Conservation (phyloP, 2,329 filamentous ascomycete species). For the Sordariomycetes sp. region DNA sequence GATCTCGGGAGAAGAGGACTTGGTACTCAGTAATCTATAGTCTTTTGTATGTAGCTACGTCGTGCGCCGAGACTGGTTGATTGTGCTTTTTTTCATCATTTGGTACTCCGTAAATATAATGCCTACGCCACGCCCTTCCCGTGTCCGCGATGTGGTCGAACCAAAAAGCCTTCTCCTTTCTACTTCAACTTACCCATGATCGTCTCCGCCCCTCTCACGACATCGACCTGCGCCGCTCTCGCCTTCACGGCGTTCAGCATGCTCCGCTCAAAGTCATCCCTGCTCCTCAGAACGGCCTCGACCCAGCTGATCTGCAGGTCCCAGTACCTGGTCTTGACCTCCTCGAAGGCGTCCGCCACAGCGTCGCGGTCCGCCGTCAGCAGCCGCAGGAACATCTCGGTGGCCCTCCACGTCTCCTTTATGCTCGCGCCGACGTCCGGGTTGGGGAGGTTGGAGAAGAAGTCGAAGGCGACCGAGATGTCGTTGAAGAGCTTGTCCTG, state of each 20-base stretch:
- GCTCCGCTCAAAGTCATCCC: conserved; percentile 88
- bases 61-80: not conserved
- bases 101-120: not conserved
- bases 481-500: conserved; percentile 92
- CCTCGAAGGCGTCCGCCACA: conserved; percentile 69
- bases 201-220: conserved; percentile 75
- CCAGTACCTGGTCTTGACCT: conserved; percentile 83
- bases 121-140: too few relatives aligned
- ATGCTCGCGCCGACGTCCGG: conserved; percentile 63
- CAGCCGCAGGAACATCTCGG: conserved; percentile 73
- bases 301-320: conserved; percentile 94
- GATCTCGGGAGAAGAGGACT: not conserved
- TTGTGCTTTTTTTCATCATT: too few relatives aligned
- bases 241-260: conserved; percentile 87
- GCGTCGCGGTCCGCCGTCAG: conserved; percentile 66
- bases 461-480: conserved; percentile 80
- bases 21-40: not conserved
- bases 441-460: conserved; percentile 67
- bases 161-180: too few relatives aligned
- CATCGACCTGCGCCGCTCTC: conserved; percentile 75
- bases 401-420: conserved; percentile 87
- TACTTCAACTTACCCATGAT: conserved; percentile 91
- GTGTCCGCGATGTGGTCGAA: too few relatives aligned
- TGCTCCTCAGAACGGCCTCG: conserved; percentile 73
- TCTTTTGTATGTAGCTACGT: conserved; percentile 1